Evolutionary conservation across 306 rosid species (phyloP).

Genomic region (Cucurbita maxima): DNA sequence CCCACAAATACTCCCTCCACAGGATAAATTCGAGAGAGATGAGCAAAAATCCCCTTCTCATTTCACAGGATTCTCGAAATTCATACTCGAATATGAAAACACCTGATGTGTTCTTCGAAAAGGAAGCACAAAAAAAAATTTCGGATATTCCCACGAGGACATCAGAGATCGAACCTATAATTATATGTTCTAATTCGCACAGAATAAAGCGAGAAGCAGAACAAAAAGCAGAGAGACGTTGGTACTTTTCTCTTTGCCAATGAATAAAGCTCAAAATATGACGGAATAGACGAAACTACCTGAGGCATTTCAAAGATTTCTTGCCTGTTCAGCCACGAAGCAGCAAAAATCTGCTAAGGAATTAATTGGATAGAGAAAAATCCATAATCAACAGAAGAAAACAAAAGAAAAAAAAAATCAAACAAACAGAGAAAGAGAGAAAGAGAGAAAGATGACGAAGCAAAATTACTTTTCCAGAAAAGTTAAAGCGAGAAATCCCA

Average conservation of each 20-base stretch:
- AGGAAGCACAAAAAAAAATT: background rate
- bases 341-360: conserved; percentile 35
- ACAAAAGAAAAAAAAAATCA: background rate
- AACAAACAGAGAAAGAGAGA: background rate
- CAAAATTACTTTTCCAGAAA: conserved; percentile 34
- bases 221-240: background rate
- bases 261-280: background rate
- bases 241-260: background rate
- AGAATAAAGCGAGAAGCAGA: background rate
- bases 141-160: background rate
- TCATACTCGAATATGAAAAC: background rate
- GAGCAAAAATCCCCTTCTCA: background rate
- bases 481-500: conserved; percentile 61
- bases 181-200: background rate
- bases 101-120: background rate
- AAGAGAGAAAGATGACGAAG: background rate
- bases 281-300: conserved; percentile 19
- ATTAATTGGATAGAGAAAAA: background rate
- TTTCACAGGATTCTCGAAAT: background rate
- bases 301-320: conserved; percentile 87
- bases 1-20: background rate
- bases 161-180: background rate
- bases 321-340: conserved; percentile 61
- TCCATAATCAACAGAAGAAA: background rate
- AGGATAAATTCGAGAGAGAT: background rate